These are phyloP conservation scores for Tetradesmus obliquus DNA, from an alignment of 139 green algal genomes.

Conservation along the genomic window DNA sequence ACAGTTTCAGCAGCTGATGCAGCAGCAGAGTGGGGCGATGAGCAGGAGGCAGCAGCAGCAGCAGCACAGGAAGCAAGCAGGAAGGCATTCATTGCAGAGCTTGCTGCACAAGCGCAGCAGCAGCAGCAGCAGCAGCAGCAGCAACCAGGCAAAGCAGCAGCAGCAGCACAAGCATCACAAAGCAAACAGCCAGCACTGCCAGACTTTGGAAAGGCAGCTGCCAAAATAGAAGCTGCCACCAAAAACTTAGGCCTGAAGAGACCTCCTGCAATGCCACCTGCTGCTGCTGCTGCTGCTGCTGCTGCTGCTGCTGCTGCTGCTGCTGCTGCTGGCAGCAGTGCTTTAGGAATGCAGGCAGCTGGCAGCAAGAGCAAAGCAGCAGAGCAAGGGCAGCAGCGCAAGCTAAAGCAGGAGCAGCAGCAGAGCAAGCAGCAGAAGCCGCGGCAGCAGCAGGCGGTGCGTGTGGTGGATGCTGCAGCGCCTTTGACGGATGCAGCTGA, in stretches of 20 bases:
- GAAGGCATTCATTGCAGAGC: not conserved
- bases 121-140: slow-evolving; percentile 33
- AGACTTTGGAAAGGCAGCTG: slow-evolving; percentile 10
- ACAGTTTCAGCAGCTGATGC: not conserved
- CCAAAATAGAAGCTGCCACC: not conserved
- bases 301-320: not conserved
- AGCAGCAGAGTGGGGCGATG: slow-evolving; percentile 12
- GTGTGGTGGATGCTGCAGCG: too few relatives aligned
- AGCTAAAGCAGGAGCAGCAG: slow-evolving; percentile 20
- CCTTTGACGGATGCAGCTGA: too few relatives aligned
- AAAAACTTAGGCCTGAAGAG: not conserved
- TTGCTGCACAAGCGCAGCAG: not conserved
- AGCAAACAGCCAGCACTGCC: not conserved
- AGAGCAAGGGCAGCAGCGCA: not conserved
- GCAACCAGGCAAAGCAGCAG: not conserved
- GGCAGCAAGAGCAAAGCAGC: not conserved
- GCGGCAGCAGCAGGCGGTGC: not conserved
- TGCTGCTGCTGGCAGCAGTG: not conserved
- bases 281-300: not conserved
- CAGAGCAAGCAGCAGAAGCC: not conserved
- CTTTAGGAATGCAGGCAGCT: too few relatives aligned
- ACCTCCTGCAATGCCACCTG: not conserved
- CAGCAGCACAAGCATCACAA: not conserved
- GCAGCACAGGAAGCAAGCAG: not conserved
- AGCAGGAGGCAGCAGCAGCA: slow-evolving; percentile 12